A percentile compares a stretch with the other conserved stretches of the same genome.
Conservation (phyloP, 345 rosid species). For the Abelmoschus esculentus region DNA sequence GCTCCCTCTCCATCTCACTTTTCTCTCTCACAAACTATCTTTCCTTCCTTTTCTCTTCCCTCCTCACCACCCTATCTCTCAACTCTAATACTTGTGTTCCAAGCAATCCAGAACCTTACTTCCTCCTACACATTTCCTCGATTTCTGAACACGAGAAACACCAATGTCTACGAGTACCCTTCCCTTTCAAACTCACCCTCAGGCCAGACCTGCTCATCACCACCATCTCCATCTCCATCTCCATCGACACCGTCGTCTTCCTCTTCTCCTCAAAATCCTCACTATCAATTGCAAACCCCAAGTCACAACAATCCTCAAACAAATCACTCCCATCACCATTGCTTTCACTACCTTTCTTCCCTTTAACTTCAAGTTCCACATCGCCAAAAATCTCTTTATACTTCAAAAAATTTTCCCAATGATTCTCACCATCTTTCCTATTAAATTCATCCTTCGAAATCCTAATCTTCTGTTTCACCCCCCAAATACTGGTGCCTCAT, state of each 20-base stretch:
- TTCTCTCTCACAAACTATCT: conserved; percentile 44
- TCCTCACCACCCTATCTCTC: conserved; percentile 39
- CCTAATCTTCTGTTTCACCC: conserved; percentile 71
- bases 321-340: conserved; percentile 27
- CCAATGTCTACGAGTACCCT: conserved; percentile 18
- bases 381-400: conserved; percentile 74
- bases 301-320: conserved; percentile 34
- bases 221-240: conserved; percentile 26
- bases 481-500: conserved; percentile 82
- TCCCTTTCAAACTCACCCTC: conserved; percentile 31
- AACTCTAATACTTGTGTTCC: conserved; percentile 44
- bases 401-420: conserved; percentile 69
- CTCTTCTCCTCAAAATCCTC: conserved; percentile 44
- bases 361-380: conserved; percentile 58
- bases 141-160: conserved; percentile 20
- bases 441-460: conserved; percentile 42
- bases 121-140: conserved; percentile 24
- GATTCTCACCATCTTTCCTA: conserved; percentile 68
- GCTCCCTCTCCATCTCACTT: conserved; percentile 27
- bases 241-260: conserved; percentile 41
- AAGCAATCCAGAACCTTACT: conserved; percentile 40
- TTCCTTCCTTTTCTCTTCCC: conserved; percentile 57
- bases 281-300: conserved; percentile 44
- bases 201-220: conserved; percentile 21
- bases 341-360: conserved; percentile 28